A percentile compares a stretch with the other conserved stretches of the same genome.
phyloP scores from a whole-genome alignment of 768 basidiomycete species.

The Jaapia argillacea region DNA sequence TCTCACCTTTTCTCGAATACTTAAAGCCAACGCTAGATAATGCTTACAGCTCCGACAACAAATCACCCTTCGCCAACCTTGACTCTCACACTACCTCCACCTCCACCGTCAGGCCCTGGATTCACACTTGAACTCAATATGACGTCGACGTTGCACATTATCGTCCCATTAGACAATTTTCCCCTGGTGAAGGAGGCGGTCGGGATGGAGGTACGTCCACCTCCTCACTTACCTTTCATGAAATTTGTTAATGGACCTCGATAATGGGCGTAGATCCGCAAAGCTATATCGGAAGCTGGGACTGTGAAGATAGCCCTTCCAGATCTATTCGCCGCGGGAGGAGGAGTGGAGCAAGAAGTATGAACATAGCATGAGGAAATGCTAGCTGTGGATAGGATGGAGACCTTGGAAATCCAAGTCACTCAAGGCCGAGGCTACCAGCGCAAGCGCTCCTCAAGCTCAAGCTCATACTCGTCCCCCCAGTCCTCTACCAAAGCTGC shows the following conservation, averaged over 20 bases:
- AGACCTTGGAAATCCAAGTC: constrained; percentile 39
- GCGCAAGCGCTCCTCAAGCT: constrained; percentile 8
- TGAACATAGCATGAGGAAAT: constrained; percentile 22
- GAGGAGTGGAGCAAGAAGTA: constrained; percentile 13
- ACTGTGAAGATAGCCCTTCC: constrained; percentile 65
- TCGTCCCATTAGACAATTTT: constrained; percentile 95
- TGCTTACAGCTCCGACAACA: background rate
- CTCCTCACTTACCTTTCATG: too few relatives aligned
- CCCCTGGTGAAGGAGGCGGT: constrained; percentile 96
- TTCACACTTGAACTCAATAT: constrained; percentile 83
- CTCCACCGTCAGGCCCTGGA: constrained; percentile 36
- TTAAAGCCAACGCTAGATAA: background rate
- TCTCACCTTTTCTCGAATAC: background rate
- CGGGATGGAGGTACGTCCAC: constrained; percentile 65
- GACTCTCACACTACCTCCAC: background rate
- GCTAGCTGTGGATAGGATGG: too few relatives aligned
- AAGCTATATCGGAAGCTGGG: constrained; percentile 26
- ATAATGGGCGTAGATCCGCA: constrained; percentile 18
- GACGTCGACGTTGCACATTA: constrained; percentile 87
- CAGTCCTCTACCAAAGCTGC: constrained; percentile 9
- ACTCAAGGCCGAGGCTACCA: constrained; percentile 9
- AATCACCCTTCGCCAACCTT: background rate
- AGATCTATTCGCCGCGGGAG: constrained; percentile 35
- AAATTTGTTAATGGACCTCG: too few relatives aligned
- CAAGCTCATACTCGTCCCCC: constrained; percentile 2